Conservation (phyloP, 129 eudicot species). For the Arctium lappa region DNA sequence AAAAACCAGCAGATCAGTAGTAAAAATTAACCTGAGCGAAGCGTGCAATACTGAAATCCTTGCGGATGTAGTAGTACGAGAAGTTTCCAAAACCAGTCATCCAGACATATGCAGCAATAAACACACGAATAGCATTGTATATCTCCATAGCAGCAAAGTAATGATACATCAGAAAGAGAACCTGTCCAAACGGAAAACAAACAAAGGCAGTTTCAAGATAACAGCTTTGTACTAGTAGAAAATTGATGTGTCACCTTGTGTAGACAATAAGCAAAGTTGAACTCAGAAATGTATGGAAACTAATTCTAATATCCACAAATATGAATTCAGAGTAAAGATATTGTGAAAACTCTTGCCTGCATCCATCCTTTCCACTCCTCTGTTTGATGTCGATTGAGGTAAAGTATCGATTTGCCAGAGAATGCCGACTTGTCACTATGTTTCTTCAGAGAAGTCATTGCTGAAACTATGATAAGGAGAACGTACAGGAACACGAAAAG, state of each 20-base stretch:
- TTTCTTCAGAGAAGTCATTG: conserved; percentile 85
- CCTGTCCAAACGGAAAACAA: conserved; percentile 17
- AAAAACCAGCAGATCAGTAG: not conserved
- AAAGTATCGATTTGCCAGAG: conserved; percentile 79
- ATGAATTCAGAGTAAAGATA: not conserved
- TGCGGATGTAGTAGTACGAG: conserved; percentile 43
- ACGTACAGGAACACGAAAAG: conserved; percentile 76
- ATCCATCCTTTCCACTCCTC: conserved; percentile 99
- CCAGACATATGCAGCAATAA: conserved; percentile 55
- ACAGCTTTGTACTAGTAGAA: conserved; percentile 4
- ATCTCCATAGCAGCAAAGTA: conserved; percentile 43
- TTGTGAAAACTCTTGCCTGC: conserved; percentile 59
- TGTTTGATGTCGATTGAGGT: conserved; percentile 94
- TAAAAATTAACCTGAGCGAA: conserved; percentile 67
- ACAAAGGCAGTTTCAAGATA: conserved; percentile 8
- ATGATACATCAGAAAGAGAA: conserved; percentile 40
- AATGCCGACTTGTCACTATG: conserved; percentile 88
- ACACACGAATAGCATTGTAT: conserved; percentile 40
- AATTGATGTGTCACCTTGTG: not conserved
- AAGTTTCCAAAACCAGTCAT: conserved; percentile 60
- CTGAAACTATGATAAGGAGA: conserved; percentile 78
- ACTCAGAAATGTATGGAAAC: not conserved
- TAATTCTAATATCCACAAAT: not conserved
- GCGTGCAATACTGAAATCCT: conserved; percentile 63
- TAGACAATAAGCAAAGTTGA: not conserved